A percentile compares a stretch with the other conserved stretches of the same genome.
Conservation (phyloP, 352 stramenopile genomes). For the Pythium aphanidermatum region DNA sequence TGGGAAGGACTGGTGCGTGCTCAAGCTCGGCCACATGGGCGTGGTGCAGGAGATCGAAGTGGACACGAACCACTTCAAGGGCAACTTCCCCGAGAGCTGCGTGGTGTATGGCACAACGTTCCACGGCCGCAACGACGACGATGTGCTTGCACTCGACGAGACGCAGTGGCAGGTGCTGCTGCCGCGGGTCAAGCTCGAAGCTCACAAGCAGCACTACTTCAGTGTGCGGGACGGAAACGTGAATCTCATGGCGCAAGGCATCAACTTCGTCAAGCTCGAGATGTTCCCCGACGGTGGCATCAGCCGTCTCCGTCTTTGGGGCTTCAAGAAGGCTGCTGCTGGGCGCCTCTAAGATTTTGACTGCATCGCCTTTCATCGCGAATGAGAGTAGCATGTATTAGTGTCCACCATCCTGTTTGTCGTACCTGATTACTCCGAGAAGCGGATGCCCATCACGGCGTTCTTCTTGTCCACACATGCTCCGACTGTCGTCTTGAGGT, state of each 20-base stretch:
- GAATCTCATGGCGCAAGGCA: constrained; percentile 36
- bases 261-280: constrained; percentile 92
- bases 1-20: constrained; percentile 89
- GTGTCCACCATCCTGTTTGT: no score
- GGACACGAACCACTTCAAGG: constrained; percentile 94
- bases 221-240: constrained; percentile 47
- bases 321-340: no score
- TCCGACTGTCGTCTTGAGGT: no score
- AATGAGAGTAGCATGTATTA: no score
- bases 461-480: no score
- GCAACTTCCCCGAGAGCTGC: constrained; percentile 93
- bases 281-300: constrained; percentile 95
- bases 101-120: constrained; percentile 68
- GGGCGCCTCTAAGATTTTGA: no score
- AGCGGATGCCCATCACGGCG: no score
- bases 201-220: constrained; percentile 88
- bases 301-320: constrained; percentile 85
- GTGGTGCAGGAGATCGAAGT: constrained; percentile 73
- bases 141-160: constrained; percentile 31
- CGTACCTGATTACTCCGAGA: no score
- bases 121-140: constrained; percentile 24
- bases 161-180: constrained; percentile 85
- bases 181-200: constrained; percentile 74
- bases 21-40: constrained; percentile 83
- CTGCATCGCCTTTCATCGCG: no score